phyloP scores from a whole-genome alignment of 1,284 basidiomycete species.

The Cutaneotrichosporon sp. region DNA sequence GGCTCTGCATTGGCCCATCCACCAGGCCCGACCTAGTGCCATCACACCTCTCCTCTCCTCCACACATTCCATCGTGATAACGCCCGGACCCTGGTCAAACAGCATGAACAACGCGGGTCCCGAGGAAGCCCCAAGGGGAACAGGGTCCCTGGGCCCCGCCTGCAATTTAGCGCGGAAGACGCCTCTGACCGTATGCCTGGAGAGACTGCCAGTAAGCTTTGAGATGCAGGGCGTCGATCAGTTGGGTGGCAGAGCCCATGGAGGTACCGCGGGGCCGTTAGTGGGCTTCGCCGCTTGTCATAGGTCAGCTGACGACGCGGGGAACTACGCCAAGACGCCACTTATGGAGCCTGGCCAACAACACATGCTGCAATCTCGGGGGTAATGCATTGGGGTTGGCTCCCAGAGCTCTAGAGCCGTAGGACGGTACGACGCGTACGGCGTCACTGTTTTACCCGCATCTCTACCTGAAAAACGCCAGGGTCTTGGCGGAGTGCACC shows the following conservation, averaged over 20 bases:
- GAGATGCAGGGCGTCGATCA: too few species aligned
- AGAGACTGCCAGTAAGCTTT: too few species aligned
- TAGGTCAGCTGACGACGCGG: too few species aligned
- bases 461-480: neutral
- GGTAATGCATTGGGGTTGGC: too few species aligned
- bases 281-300: too few species aligned
- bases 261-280: too few species aligned
- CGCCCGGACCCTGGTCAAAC: neutral
- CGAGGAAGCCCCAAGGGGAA: neutral
- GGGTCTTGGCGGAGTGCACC: neutral
- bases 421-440: neutral
- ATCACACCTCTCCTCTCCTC: neutral
- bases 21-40: neutral
- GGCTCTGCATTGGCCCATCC: neutral
- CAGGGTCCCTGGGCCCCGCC: neutral
- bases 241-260: too few species aligned
- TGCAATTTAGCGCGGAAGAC: neutral
- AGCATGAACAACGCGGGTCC: neutral
- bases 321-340: too few species aligned
- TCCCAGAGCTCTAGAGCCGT: too few species aligned
- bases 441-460: neutral
- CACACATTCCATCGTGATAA: conserved; percentile 3
- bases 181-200: too few species aligned
- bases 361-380: too few species aligned
- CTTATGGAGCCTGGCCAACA: too few species aligned